Evolutionary conservation across 768 basidiomycete species (phyloP).

Genomic region (Goffeauzyma gilvescens): DNA sequence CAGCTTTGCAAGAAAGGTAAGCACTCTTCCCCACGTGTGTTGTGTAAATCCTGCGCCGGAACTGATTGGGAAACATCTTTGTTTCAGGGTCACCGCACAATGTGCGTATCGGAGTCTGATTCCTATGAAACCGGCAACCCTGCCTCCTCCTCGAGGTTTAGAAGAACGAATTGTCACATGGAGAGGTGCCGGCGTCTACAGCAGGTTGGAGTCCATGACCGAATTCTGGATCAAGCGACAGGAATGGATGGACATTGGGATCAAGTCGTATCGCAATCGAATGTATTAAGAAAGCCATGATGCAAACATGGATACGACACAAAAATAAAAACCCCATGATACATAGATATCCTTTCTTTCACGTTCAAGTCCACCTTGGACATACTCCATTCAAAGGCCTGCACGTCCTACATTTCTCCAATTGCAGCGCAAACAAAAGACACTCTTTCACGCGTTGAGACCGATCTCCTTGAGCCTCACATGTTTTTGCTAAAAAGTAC

Average conservation of each 20-base stretch:
- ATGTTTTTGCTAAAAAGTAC: slow-evolving; percentile 73
- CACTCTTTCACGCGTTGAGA: slow-evolving; percentile 53
- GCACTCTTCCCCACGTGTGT: too few relatives aligned
- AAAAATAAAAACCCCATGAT: too few relatives aligned
- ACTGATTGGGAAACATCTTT: neutral
- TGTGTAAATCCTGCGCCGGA: neutral
- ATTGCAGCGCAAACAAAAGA: slow-evolving; percentile 45
- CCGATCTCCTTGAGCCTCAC: slow-evolving; percentile 51
- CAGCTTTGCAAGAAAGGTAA: slow-evolving; percentile 10
- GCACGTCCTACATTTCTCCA: slow-evolving; percentile 33
- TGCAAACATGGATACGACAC: too few relatives aligned
- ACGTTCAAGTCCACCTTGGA: slow-evolving; percentile 18
- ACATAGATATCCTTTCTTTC: neutral
- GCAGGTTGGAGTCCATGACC: slow-evolving; percentile 70
- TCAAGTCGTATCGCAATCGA: slow-evolving; percentile 32
- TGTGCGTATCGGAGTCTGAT: neutral
- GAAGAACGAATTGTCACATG: slow-evolving; percentile 77
- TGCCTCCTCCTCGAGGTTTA: slow-evolving; percentile 83
- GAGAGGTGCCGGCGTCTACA: slow-evolving; percentile 85
- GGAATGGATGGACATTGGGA: slow-evolving; percentile 46
- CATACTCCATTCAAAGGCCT: slow-evolving; percentile 24
- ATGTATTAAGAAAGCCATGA: too few relatives aligned
- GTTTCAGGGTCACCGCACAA: neutral
- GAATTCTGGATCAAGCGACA: slow-evolving; percentile 73
- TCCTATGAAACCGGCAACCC: slow-evolving; percentile 42